These are phyloP conservation scores for Sclerotinia trifoliorum DNA, from an alignment of 2,329 filamentous ascomycete genomes.

Conservation along the genomic window DNA sequence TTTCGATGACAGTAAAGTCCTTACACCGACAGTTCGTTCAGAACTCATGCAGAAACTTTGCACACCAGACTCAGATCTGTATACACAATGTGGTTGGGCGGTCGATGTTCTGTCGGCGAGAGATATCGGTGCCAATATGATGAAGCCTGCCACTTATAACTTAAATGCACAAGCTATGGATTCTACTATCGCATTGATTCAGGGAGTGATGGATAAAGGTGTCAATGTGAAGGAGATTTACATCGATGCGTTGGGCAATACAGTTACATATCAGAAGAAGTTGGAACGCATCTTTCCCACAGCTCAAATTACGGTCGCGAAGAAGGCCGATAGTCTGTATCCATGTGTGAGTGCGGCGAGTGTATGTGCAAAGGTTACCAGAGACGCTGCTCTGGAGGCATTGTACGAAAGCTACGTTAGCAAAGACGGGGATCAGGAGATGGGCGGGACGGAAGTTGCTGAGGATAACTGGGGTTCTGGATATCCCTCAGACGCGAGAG, in stretches of 20 bases:
- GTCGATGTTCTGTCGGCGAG: conserved; percentile 73
- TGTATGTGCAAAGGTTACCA: conserved; percentile 93
- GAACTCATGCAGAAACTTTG: conserved; percentile 69
- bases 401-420: conserved; percentile 53
- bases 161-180: conserved; percentile 96
- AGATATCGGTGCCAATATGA: conserved; percentile 42
- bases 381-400: conserved; percentile 83
- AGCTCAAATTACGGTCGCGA: conserved; percentile 70
- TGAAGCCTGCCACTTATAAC: conserved; percentile 64
- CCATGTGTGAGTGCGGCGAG: conserved; percentile 91
- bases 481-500: conserved; percentile 85
- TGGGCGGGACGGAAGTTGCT: conserved; percentile 31
- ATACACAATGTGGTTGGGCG: conserved; percentile 76
- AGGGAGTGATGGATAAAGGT: conserved; percentile 69
- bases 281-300: conserved; percentile 83
- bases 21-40: conserved; percentile 77
- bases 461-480: conserved; percentile 78
- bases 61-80: conserved; percentile 58
- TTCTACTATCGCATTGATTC: conserved; percentile 80
- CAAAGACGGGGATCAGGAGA: conserved; percentile 35
- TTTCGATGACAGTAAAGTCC: conserved; percentile 94
- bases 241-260: conserved; percentile 89
- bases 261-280: conserved; percentile 78
- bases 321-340: conserved; percentile 91
- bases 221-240: conserved; percentile 88